Percentiles rank a stretch among this genome's conserved stretches.
Conservation (phyloP, 176 grass and related monocot genomes). For the Triticum dicoccoides region DNA sequence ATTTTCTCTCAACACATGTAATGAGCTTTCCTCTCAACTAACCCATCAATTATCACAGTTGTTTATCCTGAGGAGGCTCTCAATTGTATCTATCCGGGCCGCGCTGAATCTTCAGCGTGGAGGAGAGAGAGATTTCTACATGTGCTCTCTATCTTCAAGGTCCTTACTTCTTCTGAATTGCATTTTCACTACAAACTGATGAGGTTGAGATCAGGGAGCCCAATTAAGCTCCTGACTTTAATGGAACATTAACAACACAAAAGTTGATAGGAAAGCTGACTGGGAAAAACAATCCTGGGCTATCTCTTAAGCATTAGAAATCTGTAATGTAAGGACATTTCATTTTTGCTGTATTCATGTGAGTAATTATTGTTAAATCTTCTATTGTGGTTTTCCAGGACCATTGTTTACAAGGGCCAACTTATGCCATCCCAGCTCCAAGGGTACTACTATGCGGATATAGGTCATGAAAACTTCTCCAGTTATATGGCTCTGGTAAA, state of each 20-base stretch:
- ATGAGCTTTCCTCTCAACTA: slow-evolving; percentile 5
- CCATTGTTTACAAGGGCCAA: slow-evolving; percentile 95
- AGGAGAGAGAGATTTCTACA: slow-evolving; percentile 78
- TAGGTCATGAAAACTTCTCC: slow-evolving; percentile 87
- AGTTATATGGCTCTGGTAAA: slow-evolving; percentile 99
- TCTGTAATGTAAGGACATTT: background rate
- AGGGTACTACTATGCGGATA: slow-evolving; percentile 91
- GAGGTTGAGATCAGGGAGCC: background rate
- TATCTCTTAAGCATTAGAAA: background rate
- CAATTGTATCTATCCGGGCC: slow-evolving; percentile 64
- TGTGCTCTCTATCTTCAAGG: slow-evolving; percentile 98
- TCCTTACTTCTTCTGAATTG: slow-evolving; percentile 36
- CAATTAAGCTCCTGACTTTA: background rate
- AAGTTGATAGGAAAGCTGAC: background rate
- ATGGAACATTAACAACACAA: background rate
- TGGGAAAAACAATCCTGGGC: background rate
- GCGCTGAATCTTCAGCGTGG: slow-evolving; percentile 58
- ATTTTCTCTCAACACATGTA: slow-evolving; percentile 1
- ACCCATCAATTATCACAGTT: slow-evolving; percentile 45
- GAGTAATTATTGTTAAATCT: slow-evolving; percentile 19
- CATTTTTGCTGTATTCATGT: background rate
- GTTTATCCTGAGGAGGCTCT: slow-evolving; percentile 84
- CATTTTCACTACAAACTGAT: background rate
- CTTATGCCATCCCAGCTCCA: slow-evolving; percentile 83
- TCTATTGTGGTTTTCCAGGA: slow-evolving; percentile 56